Evolutionary conservation across 768 basidiomycete species (phyloP), one percentile per base, ranked within the genome.

Genomic region (Lyophyllum atratum): DNA sequence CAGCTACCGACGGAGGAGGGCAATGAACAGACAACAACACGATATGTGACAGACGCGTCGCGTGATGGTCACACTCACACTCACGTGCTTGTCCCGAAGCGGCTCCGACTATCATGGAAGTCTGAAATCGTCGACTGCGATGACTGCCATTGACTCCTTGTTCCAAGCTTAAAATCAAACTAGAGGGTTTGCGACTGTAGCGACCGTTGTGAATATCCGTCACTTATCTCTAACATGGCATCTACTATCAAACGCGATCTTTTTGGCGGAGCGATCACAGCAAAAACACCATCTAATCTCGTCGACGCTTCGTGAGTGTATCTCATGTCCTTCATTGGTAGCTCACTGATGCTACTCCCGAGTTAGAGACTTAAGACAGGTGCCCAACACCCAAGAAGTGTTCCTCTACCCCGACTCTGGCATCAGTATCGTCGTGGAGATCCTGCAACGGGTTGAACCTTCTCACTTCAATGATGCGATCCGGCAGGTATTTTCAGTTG

Each of bases 321-420:
- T 28, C 26, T 37, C 34, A 53, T 50, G 47, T 5, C 40, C 52
- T 24, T 33, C 34, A 22, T 34, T 12, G 14, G 46, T n/a, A 43
- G 34, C 26, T 48, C 37, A 31, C 17, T 52, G 21, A 55, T 40
- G 26, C 5, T 48, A 46, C 31, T 37, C 33, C 39, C 31, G 42
- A 59, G 52, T 25, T 56, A 84, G 82, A 25, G 71, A 78, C 60
- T 46, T 80, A 12, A 92, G 96, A 52, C 92, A 98, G 73, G 79
- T 99, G 12, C 95, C 97, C 14, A 90, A 98, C 68, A 93, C 85
- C 4, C 96, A 99, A 71, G 97, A 98, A 68, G 96, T 97, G 40
- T 90, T 93, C 72, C 69, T 97, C 54, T 87, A 86, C 53, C 82
- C 83, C 6, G 72, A 84, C 47, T 89, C 86, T 5, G 79, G 80